A percentile compares a stretch with the other conserved stretches of the same genome.
phyloP scores from a whole-genome alignment of 108 stramenopile genomes.

The Nitzschia inconspicua region DNA sequence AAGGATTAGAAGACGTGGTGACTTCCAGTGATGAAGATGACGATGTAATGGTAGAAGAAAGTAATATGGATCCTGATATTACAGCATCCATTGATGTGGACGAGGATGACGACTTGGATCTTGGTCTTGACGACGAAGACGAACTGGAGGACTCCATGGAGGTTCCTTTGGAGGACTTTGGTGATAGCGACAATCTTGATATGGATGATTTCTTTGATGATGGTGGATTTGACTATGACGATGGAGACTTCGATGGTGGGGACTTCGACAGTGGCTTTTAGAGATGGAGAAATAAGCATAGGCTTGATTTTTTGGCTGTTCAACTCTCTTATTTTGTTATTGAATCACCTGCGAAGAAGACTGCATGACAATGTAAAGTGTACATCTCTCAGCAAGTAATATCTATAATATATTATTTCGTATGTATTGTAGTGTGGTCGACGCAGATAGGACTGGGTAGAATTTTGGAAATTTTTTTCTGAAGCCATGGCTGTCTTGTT shows the following conservation, averaged over 20 bases:
- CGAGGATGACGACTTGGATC: slow-evolving; percentile 41
- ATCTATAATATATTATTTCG: too few relatives aligned
- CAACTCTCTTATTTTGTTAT: too few relatives aligned
- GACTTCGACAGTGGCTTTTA: too few relatives aligned
- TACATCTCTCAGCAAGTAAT: too few relatives aligned
- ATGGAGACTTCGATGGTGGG: slow-evolving; percentile 44
- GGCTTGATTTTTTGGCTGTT: too few relatives aligned
- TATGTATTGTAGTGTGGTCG: too few relatives aligned
- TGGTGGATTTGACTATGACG: slow-evolving; percentile 52
- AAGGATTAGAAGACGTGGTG: slow-evolving; percentile 19
- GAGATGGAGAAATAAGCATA: too few relatives aligned
- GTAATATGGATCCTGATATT: slow-evolving; percentile 12
- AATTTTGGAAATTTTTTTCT: too few relatives aligned
- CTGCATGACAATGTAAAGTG: too few relatives aligned
- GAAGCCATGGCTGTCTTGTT: too few relatives aligned
- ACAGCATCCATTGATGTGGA: slow-evolving; percentile 43
- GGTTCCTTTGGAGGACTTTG: slow-evolving; percentile 46
- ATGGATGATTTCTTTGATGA: slow-evolving; percentile 46
- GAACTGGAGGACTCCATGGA: slow-evolving; percentile 35
- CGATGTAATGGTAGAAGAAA: slow-evolving; percentile 24
- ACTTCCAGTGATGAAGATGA: slow-evolving; percentile 42
- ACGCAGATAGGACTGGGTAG: too few relatives aligned
- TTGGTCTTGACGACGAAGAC: slow-evolving; percentile 38
- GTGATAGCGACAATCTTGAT: slow-evolving; percentile 31
- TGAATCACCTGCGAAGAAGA: too few relatives aligned